A percentile compares a stretch with the other conserved stretches of the same genome.
Evolutionary conservation across 1,139 yeast genomes (phyloP).

Genomic region (Scheffersomyces illinoinensis): DNA sequence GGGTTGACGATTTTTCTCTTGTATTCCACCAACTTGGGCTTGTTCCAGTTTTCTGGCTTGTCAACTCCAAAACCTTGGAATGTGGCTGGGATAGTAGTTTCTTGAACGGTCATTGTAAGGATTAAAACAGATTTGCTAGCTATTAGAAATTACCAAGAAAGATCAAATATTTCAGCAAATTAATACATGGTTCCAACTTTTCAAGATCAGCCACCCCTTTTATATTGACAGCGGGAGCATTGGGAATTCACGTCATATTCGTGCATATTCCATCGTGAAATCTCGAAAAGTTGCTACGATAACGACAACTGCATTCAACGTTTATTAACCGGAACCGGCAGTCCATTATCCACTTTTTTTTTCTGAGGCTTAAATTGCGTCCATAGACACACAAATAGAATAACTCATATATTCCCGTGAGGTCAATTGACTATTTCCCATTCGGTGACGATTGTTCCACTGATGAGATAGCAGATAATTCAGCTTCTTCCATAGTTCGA

Average conservation of each 20-base stretch:
- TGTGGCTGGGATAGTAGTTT: slow-evolving; percentile 27
- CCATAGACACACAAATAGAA: too few species aligned
- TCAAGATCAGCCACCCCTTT: not conserved
- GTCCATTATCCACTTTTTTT: not conserved
- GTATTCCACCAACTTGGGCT: slow-evolving; percentile 43
- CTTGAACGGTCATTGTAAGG: slow-evolving; percentile 5
- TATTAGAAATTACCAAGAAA: not conserved
- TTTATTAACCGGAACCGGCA: not conserved
- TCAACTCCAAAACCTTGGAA: slow-evolving; percentile 48
- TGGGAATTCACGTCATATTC: not conserved
- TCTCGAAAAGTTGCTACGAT: not conserved
- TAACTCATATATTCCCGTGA: not conserved
- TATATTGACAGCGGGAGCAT: not conserved
- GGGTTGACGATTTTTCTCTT: slow-evolving; percentile 37
- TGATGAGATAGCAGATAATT: not conserved
- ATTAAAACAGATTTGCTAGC: not conserved
- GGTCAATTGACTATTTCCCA: not conserved
- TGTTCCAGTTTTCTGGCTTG: slow-evolving; percentile 39
- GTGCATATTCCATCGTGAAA: not conserved
- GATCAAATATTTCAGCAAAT: not conserved
- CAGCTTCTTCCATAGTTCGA: not conserved
- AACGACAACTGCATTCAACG: not conserved
- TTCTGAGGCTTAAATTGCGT: not conserved
- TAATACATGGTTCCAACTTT: not conserved
- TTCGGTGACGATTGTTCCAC: not conserved